Base-by-base conservation (phyloP, 768 basidiomycete genomes). In the Leccinum disarticulatum region DNA sequence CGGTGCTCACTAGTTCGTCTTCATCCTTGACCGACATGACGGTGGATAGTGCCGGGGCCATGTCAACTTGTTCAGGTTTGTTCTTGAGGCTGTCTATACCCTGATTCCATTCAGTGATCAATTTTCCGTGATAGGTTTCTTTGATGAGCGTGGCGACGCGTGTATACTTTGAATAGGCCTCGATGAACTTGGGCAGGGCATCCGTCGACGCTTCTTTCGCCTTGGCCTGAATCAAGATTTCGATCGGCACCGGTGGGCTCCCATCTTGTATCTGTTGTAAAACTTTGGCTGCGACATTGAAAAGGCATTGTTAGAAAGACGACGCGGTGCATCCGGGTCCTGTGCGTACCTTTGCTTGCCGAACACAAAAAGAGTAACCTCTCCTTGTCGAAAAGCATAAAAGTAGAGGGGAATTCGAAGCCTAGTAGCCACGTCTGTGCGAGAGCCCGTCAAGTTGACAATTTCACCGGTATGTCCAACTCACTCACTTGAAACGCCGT, bases 341-440 rank as follows among this genome's bases (percentile, higher is more conserved):
- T 52, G 10, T 47, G 56, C 75, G 61, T 61, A 93, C 95, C 91
- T 84, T 98, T 96, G 19, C 88, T 91, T 1, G 90, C 83, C 25
- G 93, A 95, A 63, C 92, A 95, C 28, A 97, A 77, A 43, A 98
- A 88, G 35, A 79, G 78, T 19, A 98, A 76, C 68, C 84, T 90
- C 56, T 87, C 79, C 67, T 88, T 88, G 58, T 87, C 82, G 67
- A 98, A 90, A 19, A 98, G 78, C 59, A 95, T 81, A 30, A 98
- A 79, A 0, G 96, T 98, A 0, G 94, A 93, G 3, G 96, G 97
- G 70, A 98, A 98, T 74, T 99, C 96, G 74, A 95, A 98, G 14
- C 95, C 96, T 41, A 98, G 83, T 17, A 99, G 80, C 92, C 95
- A 97, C 70, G 95, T 95, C 96, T 97, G 64, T 27, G 58, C 41